A percentile compares a stretch with the other conserved stretches of the same genome.
phyloP scores from a whole-genome alignment of 2,329 filamentous ascomycete species.

The Penicillium polonicum region DNA sequence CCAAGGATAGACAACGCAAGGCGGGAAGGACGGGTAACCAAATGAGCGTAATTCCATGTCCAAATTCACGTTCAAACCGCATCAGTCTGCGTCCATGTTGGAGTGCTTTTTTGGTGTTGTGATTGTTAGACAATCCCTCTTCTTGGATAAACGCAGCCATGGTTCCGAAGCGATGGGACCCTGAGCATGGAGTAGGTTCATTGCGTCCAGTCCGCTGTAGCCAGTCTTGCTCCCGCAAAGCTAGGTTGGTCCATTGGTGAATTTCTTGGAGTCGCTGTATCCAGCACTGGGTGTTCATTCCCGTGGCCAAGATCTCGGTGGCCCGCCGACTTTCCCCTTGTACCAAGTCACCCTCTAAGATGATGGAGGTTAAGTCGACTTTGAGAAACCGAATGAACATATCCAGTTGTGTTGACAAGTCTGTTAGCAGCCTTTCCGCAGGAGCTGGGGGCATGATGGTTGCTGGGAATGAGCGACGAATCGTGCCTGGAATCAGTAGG shows the following conservation, averaged over 20 bases:
- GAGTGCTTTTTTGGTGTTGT: too few relatives aligned
- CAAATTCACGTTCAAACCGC: too few relatives aligned
- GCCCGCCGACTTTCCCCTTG: not conserved
- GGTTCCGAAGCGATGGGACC: not conserved
- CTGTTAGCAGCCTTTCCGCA: not conserved
- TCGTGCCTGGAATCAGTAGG: not conserved
- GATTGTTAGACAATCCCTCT: not conserved
- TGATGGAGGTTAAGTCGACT: not conserved
- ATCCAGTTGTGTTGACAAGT: not conserved
- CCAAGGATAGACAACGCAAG: too few relatives aligned
- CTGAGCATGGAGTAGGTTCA: not conserved
- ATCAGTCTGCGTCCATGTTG: too few relatives aligned
- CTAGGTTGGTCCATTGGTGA: not conserved
- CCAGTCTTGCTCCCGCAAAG: not conserved
- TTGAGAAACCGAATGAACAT: not conserved
- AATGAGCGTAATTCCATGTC: too few relatives aligned
- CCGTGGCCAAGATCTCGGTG: not conserved
- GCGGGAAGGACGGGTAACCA: too few relatives aligned
- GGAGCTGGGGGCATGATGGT: not conserved
- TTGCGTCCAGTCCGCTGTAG: not conserved
- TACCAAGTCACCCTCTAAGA: not conserved
- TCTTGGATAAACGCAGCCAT: not conserved
- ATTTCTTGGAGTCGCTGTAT: not conserved
- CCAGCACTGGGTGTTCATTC: too few relatives aligned
- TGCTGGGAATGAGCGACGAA: not conserved